phyloP scores from a whole-genome alignment of 169 alveolate genomes.

The Plasmodium gallinaceum region DNA sequence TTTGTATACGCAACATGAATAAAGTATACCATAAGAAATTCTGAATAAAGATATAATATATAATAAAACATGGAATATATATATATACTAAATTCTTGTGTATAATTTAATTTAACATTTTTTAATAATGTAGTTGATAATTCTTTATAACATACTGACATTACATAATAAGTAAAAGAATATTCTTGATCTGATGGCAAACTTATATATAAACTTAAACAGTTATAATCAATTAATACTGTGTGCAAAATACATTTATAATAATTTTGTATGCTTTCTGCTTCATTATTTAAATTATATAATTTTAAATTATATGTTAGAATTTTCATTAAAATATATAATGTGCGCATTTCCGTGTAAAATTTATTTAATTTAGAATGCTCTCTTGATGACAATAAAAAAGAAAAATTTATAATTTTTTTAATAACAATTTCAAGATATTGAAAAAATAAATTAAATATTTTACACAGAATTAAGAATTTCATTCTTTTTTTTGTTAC shows the following conservation, averaged over 20 bases:
- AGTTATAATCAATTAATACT: slow-evolving; percentile 44
- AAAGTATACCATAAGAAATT: slow-evolving; percentile 70
- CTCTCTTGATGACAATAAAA: slow-evolving; percentile 61
- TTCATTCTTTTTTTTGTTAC: slow-evolving; percentile 48
- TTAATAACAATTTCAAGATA: slow-evolving; percentile 40
- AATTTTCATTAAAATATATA: slow-evolving; percentile 63
- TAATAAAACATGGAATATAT: slow-evolving; percentile 55
- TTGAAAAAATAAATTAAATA: slow-evolving; percentile 59
- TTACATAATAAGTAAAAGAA: slow-evolving; percentile 66
- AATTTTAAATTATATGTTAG: slow-evolving; percentile 27
- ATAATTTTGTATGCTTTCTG: slow-evolving; percentile 63
- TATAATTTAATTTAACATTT: slow-evolving; percentile 14
- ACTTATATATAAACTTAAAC: slow-evolving; percentile 64
- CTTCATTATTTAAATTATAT: slow-evolving; percentile 59
- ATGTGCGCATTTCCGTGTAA: slow-evolving; percentile 42
- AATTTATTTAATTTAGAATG: slow-evolving; percentile 27
- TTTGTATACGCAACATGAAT: slow-evolving; percentile 51
- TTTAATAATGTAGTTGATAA: slow-evolving; percentile 28
- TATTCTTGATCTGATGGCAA: slow-evolving; percentile 62
- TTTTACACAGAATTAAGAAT: slow-evolving; percentile 38
- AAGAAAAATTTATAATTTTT: slow-evolving; percentile 46
- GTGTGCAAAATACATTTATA: slow-evolving; percentile 49
- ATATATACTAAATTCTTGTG: slow-evolving; percentile 15
- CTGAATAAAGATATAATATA: slow-evolving; percentile 50
- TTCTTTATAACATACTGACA: slow-evolving; percentile 67